Conservation (phyloP, 306 rosid species). For the Vachellia pachyceras region DNA sequence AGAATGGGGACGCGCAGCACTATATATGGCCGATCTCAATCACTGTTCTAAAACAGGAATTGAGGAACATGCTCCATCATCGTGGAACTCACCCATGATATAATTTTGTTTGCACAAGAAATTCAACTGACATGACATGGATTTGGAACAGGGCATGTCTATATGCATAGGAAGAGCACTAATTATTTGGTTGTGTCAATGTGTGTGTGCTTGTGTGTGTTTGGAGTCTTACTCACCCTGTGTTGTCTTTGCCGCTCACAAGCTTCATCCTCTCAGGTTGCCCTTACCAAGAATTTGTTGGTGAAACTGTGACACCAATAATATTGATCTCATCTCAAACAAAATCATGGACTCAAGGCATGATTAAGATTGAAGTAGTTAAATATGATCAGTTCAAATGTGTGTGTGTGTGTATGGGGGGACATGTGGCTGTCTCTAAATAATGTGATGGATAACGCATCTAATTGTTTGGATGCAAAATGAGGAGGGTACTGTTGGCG, state of each 20-base stretch:
- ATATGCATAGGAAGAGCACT: neutral
- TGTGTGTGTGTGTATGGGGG: too few relatives aligned
- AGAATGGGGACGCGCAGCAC: neutral
- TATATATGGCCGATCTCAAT: neutral
- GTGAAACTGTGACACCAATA: neutral
- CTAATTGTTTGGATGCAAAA: too few relatives aligned
- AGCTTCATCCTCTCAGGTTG: neutral
- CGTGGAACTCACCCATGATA: neutral
- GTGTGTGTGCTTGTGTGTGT: too few relatives aligned
- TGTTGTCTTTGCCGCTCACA: neutral
- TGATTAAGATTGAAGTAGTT: neutral
- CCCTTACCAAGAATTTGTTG: neutral
- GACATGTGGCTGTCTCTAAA: too few relatives aligned
- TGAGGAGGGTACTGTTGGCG: too few relatives aligned
- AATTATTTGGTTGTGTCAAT: neutral
- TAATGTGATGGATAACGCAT: too few relatives aligned
- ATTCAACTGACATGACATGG: neutral
- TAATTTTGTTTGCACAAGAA: conserved; percentile 2
- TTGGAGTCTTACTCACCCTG: neutral
- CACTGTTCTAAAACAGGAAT: neutral
- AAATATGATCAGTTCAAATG: neutral
- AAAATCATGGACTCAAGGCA: neutral
- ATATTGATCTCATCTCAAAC: neutral
- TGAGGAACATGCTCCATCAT: neutral
- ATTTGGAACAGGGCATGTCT: neutral